Base-by-base conservation (phyloP, 169 alveolate genomes). In the Plasmodium gonderi region DNA sequence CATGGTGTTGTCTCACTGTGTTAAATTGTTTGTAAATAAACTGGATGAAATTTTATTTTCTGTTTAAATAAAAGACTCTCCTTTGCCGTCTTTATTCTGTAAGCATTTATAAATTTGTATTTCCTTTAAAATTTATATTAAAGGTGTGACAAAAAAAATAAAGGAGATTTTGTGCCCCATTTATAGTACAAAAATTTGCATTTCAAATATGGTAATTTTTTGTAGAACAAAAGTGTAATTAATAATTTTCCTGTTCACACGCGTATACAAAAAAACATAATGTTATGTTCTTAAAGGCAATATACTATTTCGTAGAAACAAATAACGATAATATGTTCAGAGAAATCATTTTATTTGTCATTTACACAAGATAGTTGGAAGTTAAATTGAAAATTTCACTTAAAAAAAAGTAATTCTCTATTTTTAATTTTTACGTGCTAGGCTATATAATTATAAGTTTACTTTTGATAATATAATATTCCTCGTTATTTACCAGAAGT, bases 1-100 rank as follows among this genome's bases (percentile, higher is more conserved):
- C 69, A 54, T 54, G 11, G 69, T 54, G 69, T 54, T 54, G 69
- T 54, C n/a, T 31, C 69, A n/a, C 69, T n/a, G n/a, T n/a, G 69
- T 54, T 54, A n/a, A 54, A 49, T 6, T 49, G n/a, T 49, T 49
- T 49, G 23, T 49, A 23, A 49, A 23, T 49, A 49, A n/a, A 49
- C 65, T 49, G n/a, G 65, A 23, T 49, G 65, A 49, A 49, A n/a
- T 54, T 54, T 20, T 54, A 11, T 12, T 17, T 54, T 54, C 23
- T 54, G 69, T 11, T 54, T 20, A 54, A 54, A 54, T 54, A 31
- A 54, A 54, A 54, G 69, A 54, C 33, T 23, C 33, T 9, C 33
- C 69, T 54, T 17, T 31, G 23, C 69, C 23, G 69, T 54, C 33
- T 54, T 54, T 17, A 54, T 54, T 54, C 7, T 54, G 69, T 54